Conservation (phyloP, 345 rosid genomes). For the Physaria fendleri region DNA sequence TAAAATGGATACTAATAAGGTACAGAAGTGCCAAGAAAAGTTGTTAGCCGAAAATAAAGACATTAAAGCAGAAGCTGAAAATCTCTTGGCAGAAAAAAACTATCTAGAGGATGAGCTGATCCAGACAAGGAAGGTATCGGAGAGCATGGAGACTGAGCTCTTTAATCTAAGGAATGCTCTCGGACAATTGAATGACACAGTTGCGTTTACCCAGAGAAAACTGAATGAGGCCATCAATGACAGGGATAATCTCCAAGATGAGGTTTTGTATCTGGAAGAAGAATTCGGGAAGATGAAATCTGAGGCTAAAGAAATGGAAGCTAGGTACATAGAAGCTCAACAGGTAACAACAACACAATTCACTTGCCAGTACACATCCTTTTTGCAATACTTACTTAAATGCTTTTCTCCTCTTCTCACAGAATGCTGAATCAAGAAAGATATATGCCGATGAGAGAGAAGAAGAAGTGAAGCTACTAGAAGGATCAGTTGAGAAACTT, state of each 20-base stretch:
- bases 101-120: slow-evolving; percentile 49
- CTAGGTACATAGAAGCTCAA: slow-evolving; percentile 60
- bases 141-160: slow-evolving; percentile 70
- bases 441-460: slow-evolving; percentile 71
- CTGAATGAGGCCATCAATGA: slow-evolving; percentile 46
- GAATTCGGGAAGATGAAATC: slow-evolving; percentile 45
- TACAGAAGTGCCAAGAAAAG: slow-evolving; percentile 29
- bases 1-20: slow-evolving; percentile 38
- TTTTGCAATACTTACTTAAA: slow-evolving; percentile 9
- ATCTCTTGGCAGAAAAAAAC: slow-evolving; percentile 40
- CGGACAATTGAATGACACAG: slow-evolving; percentile 49
- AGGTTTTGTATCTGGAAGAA: slow-evolving; percentile 54
- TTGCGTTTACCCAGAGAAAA: slow-evolving; percentile 45
- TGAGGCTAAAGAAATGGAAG: slow-evolving; percentile 57
- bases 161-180: slow-evolving; percentile 49
- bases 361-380: background rate
- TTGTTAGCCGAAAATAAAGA: slow-evolving; percentile 43
- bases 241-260: slow-evolving; percentile 52
- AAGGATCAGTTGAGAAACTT: slow-evolving; percentile 88
- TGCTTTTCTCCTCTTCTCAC: slow-evolving; percentile 12
- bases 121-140: slow-evolving; percentile 41
- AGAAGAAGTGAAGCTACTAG: slow-evolving; percentile 77
- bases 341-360: slow-evolving; percentile 39
- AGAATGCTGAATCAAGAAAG: slow-evolving; percentile 76
- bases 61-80: slow-evolving; percentile 46